Base-by-base conservation (phyloP, 2,329 filamentous ascomycete species). In the Cyphellophora europaea region DNA sequence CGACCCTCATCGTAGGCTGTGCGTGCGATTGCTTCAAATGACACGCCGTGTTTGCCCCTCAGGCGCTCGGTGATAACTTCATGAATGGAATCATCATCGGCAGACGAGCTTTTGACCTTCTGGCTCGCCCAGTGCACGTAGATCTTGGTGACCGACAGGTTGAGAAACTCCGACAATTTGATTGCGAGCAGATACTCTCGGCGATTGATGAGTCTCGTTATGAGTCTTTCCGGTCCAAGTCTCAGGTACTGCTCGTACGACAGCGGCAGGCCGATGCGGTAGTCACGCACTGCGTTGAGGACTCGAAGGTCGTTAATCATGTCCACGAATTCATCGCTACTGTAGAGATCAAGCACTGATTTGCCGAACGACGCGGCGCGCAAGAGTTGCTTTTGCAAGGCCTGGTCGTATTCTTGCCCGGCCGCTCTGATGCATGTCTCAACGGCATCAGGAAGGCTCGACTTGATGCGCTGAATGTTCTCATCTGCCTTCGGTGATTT, bases 401-500 rank as follows among this genome's bases (percentile, higher is more conserved):
- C 78, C 2, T 81, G 69, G 49, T 79, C 85, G 55, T 87, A 95
- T 57, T 98, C 91, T 40, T 93, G 80, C 2, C 89, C 91, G 5
- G 91, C 87, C 23, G 91, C 91, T 55, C 84, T 86, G 41, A 98
- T 83, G 54, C 91, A 98, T 0, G 79, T 82, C 56, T 95, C 88
- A 1, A 98, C 89, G 2, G 91, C 91, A 54, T 95, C 88, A 2
- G 86, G 86, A 3, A 98, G 72, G 49, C 81, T 87, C 0, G 83
- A 71, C 28, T 86, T 75, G 49, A 98, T 98, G 2, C 94, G 73
- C 53, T 96, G 91, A 37, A 98, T 95, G 47, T 95, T 89, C 51
- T 98, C 91, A 51, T 98, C 91, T 5, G 91, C 91, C 58, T 95
- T 96, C 2, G 91, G 89, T 0, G 89, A 96, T 54, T 94, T 87